Evolutionary conservation across 2,329 filamentous ascomycete genomes (phyloP).

Genomic region (Stachybotrys echinatus): DNA sequence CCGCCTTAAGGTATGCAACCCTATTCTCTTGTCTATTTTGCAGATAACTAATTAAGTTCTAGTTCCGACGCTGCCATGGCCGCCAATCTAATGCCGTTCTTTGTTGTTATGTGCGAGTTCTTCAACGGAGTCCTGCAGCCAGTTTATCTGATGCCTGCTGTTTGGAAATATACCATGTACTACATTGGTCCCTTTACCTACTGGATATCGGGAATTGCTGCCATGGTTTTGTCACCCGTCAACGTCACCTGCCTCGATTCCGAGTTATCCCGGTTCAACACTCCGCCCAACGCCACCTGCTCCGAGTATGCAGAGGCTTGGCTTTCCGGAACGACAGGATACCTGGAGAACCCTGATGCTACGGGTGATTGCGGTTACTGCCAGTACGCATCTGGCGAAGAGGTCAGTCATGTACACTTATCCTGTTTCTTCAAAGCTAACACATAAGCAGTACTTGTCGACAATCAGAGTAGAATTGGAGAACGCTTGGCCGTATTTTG

Average conservation of each 20-base stretch:
- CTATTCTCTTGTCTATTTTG: conserved; percentile 26
- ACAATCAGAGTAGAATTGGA: neutral
- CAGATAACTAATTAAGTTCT: conserved; percentile 64
- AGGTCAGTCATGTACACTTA: neutral
- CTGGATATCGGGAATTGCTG: conserved; percentile 55
- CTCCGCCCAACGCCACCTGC: conserved; percentile 1
- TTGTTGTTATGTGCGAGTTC: conserved; percentile 66
- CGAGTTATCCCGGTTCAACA: conserved; percentile 2
- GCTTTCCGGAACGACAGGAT: conserved; percentile 2
- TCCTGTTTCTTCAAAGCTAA: neutral
- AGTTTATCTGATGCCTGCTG: conserved; percentile 44
- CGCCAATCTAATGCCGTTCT: conserved; percentile 34
- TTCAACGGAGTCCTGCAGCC: conserved; percentile 55
- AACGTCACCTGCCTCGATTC: conserved; percentile 36
- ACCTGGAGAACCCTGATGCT: conserved; percentile 6
- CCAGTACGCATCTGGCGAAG: conserved; percentile 4
- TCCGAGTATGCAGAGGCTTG: neutral
- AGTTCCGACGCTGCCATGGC: conserved; percentile 38
- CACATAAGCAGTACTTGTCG: conserved; percentile 1
- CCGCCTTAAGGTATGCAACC: conserved; percentile 68
- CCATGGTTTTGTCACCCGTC: conserved; percentile 52
- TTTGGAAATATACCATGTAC: conserved; percentile 42
- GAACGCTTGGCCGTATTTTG: conserved; percentile 3
- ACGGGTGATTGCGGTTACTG: conserved; percentile 5
- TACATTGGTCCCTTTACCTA: conserved; percentile 3